phyloP scores from a whole-genome alignment of 2,329 filamentous ascomycete genomes.

The Penicillium hesseltinei region DNA sequence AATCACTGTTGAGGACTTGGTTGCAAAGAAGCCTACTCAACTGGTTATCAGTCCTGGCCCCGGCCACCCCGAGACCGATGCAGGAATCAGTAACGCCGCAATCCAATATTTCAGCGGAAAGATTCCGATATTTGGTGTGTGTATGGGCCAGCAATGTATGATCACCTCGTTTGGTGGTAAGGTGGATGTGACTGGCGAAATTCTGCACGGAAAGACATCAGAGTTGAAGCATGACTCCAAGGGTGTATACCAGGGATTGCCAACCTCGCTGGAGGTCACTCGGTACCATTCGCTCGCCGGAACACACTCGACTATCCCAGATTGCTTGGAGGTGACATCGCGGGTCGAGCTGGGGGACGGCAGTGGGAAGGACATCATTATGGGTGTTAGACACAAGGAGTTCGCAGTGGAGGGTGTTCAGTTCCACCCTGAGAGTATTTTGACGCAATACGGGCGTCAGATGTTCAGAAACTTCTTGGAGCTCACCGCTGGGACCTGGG shows the following conservation, averaged over 20 bases:
- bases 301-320: conserved; percentile 80
- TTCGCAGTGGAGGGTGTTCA: conserved; percentile 92
- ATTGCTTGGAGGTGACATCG: conserved; percentile 83
- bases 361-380: conserved; percentile 81
- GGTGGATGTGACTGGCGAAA: conserved; percentile 90
- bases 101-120: conserved; percentile 91
- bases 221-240: conserved; percentile 83
- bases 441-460: conserved; percentile 79
- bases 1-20: conserved; percentile 78
- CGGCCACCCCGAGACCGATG: conserved; percentile 86
- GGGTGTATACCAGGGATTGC: conserved; percentile 83
- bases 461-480: conserved; percentile 93
- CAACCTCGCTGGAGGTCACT: conserved; percentile 81
- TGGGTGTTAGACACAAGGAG: conserved; percentile 93
- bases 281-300: conserved; percentile 95
- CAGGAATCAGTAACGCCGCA: conserved; percentile 87
- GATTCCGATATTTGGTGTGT: conserved; percentile 94
- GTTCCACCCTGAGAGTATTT: conserved; percentile 95
- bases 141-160: conserved; percentile 99
- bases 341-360: conserved; percentile 73
- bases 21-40: conserved; percentile 83
- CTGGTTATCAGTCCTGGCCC: conserved; percentile 93
- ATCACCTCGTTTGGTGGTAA: conserved; percentile 89
- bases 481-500: conserved; percentile 89
- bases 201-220: conserved; percentile 95